A percentile compares a stretch with the other conserved stretches of the same genome.
phyloP scores from a whole-genome alignment of 768 basidiomycete genomes.

The Termitomyces sp. region DNA sequence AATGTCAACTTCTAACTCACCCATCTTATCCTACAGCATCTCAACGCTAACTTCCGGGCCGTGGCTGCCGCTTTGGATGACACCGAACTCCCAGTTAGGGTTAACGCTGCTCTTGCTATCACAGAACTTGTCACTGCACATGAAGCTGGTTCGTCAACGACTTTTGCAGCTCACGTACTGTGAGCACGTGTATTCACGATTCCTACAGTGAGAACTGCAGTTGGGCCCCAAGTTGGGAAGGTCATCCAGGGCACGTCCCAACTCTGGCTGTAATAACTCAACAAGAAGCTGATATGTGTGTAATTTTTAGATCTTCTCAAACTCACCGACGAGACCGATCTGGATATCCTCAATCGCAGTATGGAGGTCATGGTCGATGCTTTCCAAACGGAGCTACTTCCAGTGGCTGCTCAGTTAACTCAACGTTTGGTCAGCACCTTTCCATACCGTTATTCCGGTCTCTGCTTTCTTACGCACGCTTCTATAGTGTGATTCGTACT shows the following conservation, averaged over 20 bases:
- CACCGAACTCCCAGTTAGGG: conserved; percentile 75
- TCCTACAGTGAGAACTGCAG: conserved; percentile 56
- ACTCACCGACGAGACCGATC: conserved; percentile 86
- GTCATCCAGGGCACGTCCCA: conserved; percentile 70
- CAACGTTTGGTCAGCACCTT: conserved; percentile 60
- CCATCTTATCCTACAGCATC: conserved; percentile 36
- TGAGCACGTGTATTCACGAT: not conserved
- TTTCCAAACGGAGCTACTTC: conserved; percentile 80
- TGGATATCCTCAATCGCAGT: conserved; percentile 77
- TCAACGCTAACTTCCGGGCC: conserved; percentile 61
- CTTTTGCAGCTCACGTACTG: not conserved
- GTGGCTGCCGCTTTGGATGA: conserved; percentile 73
- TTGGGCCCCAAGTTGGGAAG: conserved; percentile 77
- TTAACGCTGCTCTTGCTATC: conserved; percentile 78
- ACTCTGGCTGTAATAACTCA: not conserved
- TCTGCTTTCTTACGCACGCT: not conserved
- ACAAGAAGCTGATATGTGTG: not conserved
- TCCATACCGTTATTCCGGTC: not conserved
- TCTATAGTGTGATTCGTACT: conserved; percentile 73
- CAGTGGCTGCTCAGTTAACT: conserved; percentile 80
- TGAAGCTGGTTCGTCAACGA: conserved; percentile 48
- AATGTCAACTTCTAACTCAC: not conserved
- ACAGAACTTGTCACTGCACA: conserved; percentile 69
- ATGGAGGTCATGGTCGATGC: conserved; percentile 87
- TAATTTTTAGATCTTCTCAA: conserved; percentile 68